Percentiles rank a stretch among this genome's conserved stretches.
Conservation (phyloP, 768 basidiomycete species). For the Chalciporus piperatus region DNA sequence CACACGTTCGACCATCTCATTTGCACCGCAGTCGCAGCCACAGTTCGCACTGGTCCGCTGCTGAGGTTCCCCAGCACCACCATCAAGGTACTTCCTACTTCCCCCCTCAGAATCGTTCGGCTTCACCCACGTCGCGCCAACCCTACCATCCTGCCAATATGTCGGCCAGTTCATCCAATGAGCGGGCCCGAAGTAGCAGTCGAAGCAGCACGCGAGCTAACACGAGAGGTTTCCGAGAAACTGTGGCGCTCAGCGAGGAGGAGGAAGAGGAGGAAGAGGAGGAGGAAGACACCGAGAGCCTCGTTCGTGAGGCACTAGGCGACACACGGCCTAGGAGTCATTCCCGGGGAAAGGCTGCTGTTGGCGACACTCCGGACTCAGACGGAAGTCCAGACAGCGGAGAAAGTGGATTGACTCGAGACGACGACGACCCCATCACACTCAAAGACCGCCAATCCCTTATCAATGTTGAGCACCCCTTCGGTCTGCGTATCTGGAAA, state of each 20-base stretch:
- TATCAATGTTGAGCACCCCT: constrained; percentile 98
- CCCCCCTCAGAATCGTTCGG: constrained; percentile 36
- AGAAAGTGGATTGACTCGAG: constrained; percentile 17
- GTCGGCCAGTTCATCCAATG: constrained; percentile 50
- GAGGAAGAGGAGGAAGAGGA: constrained; percentile 38
- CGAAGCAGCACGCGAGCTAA: constrained; percentile 54
- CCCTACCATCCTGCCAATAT: constrained; percentile 44
- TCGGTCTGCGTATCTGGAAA: constrained; percentile 99
- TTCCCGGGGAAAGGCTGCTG: constrained; percentile 41
- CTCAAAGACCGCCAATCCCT: constrained; percentile 95
- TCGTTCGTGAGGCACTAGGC: constrained; percentile 34
- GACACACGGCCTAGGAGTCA: constrained; percentile 22
- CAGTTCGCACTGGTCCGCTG: constrained; percentile 56
- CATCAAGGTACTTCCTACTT: constrained; percentile 70
- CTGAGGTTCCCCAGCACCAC: constrained; percentile 61
- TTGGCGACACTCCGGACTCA: constrained; percentile 39
- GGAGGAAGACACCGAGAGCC: constrained; percentile 39
- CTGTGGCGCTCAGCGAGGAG: constrained; percentile 47
- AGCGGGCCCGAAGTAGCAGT: constrained; percentile 59
- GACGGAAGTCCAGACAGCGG: constrained; percentile 40
- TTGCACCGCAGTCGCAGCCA: constrained; percentile 47
- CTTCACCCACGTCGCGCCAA: constrained; percentile 47
- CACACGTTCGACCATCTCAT: constrained; percentile 27
- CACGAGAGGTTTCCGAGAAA: constrained; percentile 43
- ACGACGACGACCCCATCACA: constrained; percentile 85